Evolutionary conservation across 257 asterid genomes (phyloP), one percentile per base, ranked within the genome.

Genomic region (Petunia secreta): DNA sequence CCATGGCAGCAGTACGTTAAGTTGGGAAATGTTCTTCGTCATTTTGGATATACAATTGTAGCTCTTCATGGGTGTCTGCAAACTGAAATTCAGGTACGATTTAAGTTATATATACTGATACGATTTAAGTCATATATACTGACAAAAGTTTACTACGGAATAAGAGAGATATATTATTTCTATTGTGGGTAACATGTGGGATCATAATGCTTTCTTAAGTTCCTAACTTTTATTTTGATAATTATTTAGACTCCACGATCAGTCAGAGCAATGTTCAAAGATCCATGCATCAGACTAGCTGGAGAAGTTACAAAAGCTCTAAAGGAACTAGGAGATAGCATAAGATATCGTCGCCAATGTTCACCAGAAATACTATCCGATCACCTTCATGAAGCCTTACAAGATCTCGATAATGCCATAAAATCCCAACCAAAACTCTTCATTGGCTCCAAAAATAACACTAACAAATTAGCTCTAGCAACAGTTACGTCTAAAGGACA

Each of bases 51-150:
- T 76, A 90, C 95, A 7, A 78, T 94, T 57, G 99, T 96, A 0
- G 97, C 99, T 80, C 87, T 96, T n/a, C 99, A 96, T 82, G 99
- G 99, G 58, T 96, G 98, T 84, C 87, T 92, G 53, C 96, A 91
- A 76, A 94, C 98, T 67, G 90, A 96, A 87, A 94, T 96, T 81
- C 99, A 95, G 96, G 99, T 91, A 25, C 25, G 25, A 25, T 25
- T 25, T 25, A 25, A 25, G 25, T 25, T 25, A 25, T 25, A 25
- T 25, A 25, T 25, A 25, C 25, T 25, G 25, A 25, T 25, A 25
- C 25, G 25, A 25, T 25, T 25, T 25, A 25, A 25, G 25, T 25
- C 25, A 25, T 25, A 25, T 25, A 25, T 25, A 25, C 25, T 25
- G 25, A 25, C 25, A 25, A 25, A 25, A 25, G 25, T 25, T 25